These are phyloP conservation scores for Phlegmacium glaucopus DNA, from an alignment of 768 basidiomycete species.

Conservation along the genomic window DNA sequence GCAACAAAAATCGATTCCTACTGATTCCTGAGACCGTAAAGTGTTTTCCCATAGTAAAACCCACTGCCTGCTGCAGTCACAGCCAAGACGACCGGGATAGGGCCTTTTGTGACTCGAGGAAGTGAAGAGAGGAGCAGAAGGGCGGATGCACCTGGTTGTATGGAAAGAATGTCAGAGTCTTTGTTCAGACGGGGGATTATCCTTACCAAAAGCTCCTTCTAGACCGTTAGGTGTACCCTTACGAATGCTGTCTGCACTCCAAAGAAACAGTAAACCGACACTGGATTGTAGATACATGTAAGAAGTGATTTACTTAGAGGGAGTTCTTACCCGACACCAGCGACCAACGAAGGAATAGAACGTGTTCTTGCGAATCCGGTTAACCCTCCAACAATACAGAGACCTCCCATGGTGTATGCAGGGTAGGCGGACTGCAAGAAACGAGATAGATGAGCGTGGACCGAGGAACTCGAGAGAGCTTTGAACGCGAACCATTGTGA, in stretches of 20 bases:
- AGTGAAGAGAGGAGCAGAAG: constrained; percentile 71
- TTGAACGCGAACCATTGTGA: neutral
- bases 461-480: neutral
- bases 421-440: constrained; percentile 72
- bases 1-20: constrained; percentile 4
- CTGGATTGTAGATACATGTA: constrained; percentile 29
- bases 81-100: constrained; percentile 63
- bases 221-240: constrained; percentile 72
- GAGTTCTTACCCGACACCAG: constrained; percentile 65
- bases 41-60: constrained; percentile 63
- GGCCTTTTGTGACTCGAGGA: constrained; percentile 71
- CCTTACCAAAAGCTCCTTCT: constrained; percentile 72
- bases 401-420: constrained; percentile 69
- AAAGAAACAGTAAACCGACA: constrained; percentile 76
- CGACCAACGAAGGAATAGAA: constrained; percentile 80
- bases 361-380: constrained; percentile 69
- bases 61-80: constrained; percentile 58
- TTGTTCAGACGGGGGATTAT: neutral
- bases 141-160: constrained; percentile 65
- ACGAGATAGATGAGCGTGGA: neutral
- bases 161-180: neutral
- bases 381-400: constrained; percentile 76
- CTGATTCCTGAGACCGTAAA: constrained; percentile 39
- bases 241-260: constrained; percentile 73
- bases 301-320: neutral